Evolutionary conservation across 192 early-diverging fungal species (phyloP), one percentile per base, ranked within the genome.

Genomic region (Linnemannia zychae): DNA sequence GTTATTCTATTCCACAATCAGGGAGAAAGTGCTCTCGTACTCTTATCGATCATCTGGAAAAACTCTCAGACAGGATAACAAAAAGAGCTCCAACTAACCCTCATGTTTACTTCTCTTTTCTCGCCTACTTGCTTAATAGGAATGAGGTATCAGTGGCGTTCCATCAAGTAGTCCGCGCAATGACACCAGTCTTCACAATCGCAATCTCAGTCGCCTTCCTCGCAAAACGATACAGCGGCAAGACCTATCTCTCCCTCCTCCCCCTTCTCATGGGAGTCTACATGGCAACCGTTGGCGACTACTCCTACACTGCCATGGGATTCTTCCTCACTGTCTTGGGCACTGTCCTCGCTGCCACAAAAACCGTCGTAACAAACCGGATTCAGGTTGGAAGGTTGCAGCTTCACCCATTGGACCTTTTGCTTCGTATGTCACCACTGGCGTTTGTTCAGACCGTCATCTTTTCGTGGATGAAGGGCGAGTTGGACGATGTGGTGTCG

Each of bases 121-220:
- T 31, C n/a, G 12, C 28, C 31, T 15, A 12, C 17, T 53, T 20
- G 33, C 66, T 48, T 20, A 49, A 20, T 72, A 87, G 85, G 60
- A 76, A 79, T 67, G 71, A 76, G 72, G 88, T 89, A 20, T 88
- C 88, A 53, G 88, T 89, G 33, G 82, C 88, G 81, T 90, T 97
- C 72, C 96, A 97, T 82, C 96, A 97, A 90, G 92, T 96, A 15
- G 92, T 97, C 1, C 89, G 96, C 16, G 93, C 94, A 40, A 97
- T 95, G 81, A 94, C 94, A 20, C 97, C 96, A 0, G 91, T 95
- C 18, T 95, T 96, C 72, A 96, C 96, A 0, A 90, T 96, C 33
- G 77, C 90, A 37, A 81, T 97, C 24, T 92, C 93, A 16, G 87
- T 90, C n/a, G 52, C 93, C 16, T 90, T 94, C 78, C 77, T 95